Base-by-base conservation (phyloP, 352 stramenopile genomes). In the Globisporangium splendens region DNA sequence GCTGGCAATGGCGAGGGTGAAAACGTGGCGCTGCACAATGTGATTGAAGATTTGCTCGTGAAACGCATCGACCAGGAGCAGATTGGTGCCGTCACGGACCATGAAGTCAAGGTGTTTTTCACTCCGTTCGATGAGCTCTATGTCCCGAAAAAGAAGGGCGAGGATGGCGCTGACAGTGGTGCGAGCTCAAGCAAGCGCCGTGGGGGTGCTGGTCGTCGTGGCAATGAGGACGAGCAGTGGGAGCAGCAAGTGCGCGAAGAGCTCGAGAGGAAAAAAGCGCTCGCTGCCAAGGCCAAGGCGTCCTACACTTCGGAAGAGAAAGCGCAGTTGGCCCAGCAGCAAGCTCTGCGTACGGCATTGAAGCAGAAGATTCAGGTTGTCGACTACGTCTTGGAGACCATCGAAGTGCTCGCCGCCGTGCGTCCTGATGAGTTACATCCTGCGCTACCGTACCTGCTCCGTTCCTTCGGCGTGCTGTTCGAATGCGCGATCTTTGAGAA, bases 141-240 rank as follows among this genome's bases (percentile, higher is more conserved):
- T 56, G 77, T 89, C 18, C 49, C 66, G 17, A 89, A 91, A 65
- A 78, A 77, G 57, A 70, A 62, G n/a, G 50, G 69, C 10, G 46
- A 28, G 5, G 59, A 61, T 8, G 67, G 71, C 4, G 61, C 72
- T 10, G 66, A 72, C 20, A 67, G 66, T 15, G 54, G 18, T 4
- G 38, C 50, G 1, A 46, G 33, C 8, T 66, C 64, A 15, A 69
- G 28, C 28, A 35, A 35, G 17, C n/a, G 54, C 5, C 72, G 70
- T 35, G 68, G 74, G 48, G 66, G 75, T 21, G 21, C 50, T 11
- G 65, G 49, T 7, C 73, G 66, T 46, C 75, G 66, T 13, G 82
- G 80, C 50, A 94, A 86, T 41, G 82, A 92, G 39, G 86, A 96
- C 18, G 85, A 94, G 39, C 77, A 87, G 46, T 96, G 85, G 84